Evolutionary conservation across 1,284 basidiomycete genomes (phyloP).

Genomic region (Kalmanozyma brasiliensis): DNA sequence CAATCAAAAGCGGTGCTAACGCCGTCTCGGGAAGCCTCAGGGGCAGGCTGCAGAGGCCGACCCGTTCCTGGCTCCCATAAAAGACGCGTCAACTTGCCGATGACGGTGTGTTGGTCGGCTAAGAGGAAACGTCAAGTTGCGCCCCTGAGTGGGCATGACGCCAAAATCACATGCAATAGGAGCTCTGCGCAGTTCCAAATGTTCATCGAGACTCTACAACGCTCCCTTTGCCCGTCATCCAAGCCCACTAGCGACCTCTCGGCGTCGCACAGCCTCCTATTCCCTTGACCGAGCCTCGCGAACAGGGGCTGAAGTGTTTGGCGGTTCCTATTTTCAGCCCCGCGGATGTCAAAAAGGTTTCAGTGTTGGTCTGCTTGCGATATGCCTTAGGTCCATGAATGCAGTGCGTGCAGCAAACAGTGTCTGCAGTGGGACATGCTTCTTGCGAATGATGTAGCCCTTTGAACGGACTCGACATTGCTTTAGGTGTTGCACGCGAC

Average conservation of each 20-base stretch:
- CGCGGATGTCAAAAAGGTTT: not conserved
- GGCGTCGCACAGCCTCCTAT: conserved; percentile 12
- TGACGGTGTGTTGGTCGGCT: conserved; percentile 27
- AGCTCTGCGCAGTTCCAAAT: conserved; percentile 12
- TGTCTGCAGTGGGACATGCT: too few species aligned
- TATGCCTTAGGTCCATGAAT: too few species aligned
- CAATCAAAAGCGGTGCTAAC: too few species aligned
- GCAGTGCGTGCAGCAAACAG: too few species aligned
- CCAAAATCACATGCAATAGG: conserved; percentile 20
- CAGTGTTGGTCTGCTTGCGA: not conserved
- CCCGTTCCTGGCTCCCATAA: too few species aligned
- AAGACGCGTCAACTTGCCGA: conserved; percentile 16
- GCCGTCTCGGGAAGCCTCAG: conserved; percentile 6
- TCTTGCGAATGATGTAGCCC: not conserved
- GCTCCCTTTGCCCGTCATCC: not conserved
- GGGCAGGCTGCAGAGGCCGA: conserved; percentile 20
- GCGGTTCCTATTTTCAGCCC: conserved; percentile 4
- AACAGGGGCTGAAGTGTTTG: not conserved
- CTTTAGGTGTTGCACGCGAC: conserved; percentile 24
- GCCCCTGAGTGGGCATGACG: conserved; percentile 7
- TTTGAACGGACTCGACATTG: not conserved
- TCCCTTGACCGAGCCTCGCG: not conserved
- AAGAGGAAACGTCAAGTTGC: conserved; percentile 21
- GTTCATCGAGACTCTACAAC: conserved; percentile 27
- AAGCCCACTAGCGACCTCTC: not conserved